phyloP scores from a whole-genome alignment of 108 stramenopile species.

The Parietichytrium sp. region DNA sequence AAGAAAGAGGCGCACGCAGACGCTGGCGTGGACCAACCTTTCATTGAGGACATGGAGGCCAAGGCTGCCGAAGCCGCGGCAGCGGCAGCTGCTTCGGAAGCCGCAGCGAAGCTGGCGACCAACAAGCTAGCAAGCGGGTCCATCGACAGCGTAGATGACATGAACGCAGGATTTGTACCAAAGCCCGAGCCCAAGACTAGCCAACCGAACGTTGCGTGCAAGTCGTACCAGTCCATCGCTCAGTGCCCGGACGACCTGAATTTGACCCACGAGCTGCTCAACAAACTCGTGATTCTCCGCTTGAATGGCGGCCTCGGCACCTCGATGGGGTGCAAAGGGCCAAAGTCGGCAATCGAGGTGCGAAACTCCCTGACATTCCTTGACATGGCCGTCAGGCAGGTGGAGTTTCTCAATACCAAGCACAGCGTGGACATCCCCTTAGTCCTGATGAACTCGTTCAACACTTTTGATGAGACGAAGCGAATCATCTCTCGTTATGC shows the following conservation, averaged over 20 bases:
- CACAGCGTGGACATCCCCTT: constrained; percentile 53
- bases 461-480: constrained; percentile 89
- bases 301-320: constrained; percentile 99
- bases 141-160: no score
- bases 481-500: constrained; percentile 74
- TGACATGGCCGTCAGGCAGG: constrained; percentile 97
- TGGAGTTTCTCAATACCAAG: constrained; percentile 41
- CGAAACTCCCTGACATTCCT: constrained; percentile 96
- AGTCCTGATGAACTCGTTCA: constrained; percentile 99
- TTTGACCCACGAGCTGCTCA: constrained; percentile 63
- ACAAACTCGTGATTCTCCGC: constrained; percentile 91
- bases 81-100: no score
- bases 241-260: constrained; percentile 10
- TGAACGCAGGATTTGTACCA: no score
- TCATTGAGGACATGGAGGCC: not conserved
- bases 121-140: no score
- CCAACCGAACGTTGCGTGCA: constrained; percentile 1
- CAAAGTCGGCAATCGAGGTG: constrained; percentile 93
- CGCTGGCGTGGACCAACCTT: constrained; percentile 1
- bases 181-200: not conserved
- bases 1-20: not conserved
- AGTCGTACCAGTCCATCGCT: not conserved
- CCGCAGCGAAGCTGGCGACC: no score
- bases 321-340: constrained; percentile 86
- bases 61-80: not conserved